Conservation (phyloP, 2,329 filamentous ascomycete genomes). For the Coniochaeta sp. region DNA sequence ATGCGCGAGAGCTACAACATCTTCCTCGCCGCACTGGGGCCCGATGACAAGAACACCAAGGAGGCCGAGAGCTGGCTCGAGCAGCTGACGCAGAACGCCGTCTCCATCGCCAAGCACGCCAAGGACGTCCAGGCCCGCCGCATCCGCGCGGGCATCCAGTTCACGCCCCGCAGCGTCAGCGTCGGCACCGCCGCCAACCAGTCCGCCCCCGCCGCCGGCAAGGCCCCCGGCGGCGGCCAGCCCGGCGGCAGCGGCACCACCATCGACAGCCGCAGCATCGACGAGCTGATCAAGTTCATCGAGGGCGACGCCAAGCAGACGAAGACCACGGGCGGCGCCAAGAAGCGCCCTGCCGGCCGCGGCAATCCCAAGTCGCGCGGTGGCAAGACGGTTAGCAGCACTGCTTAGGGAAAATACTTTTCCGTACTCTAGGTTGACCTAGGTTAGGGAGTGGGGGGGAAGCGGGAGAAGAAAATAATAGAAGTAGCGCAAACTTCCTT, state of each 20-base stretch:
- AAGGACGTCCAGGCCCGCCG: constrained; percentile 76
- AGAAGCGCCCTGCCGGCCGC: constrained; percentile 49
- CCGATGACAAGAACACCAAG: constrained; percentile 94
- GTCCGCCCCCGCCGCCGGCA: constrained; percentile 25
- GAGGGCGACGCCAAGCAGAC: constrained; percentile 61
- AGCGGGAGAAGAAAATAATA: too few relatives aligned
- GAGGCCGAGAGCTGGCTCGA: constrained; percentile 96
- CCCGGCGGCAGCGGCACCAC: constrained; percentile 24
- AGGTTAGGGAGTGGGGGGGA: too few relatives aligned
- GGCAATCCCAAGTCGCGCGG: constrained; percentile 51
- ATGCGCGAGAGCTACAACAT: constrained; percentile 98
- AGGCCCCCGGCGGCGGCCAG: constrained; percentile 17
- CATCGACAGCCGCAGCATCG: constrained; percentile 76
- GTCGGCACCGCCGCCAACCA: constrained; percentile 41
- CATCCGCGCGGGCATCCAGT: constrained; percentile 61
- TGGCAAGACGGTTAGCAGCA: constrained; percentile 11
- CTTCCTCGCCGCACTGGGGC: constrained; percentile 79
- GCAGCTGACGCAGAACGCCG: constrained; percentile 91
- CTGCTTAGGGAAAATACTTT: background rate
- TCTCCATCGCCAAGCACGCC: constrained; percentile 87
- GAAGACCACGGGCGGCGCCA: constrained; percentile 21
- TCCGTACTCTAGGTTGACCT: too few relatives aligned
- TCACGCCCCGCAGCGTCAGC: constrained; percentile 57
- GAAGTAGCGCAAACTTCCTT: too few relatives aligned
- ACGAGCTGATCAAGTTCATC: constrained; percentile 91